Evolutionary conservation across 2,329 filamentous ascomycete species (phyloP), one percentile per base, ranked within the genome.

Genomic region (Fusarium albidum): DNA sequence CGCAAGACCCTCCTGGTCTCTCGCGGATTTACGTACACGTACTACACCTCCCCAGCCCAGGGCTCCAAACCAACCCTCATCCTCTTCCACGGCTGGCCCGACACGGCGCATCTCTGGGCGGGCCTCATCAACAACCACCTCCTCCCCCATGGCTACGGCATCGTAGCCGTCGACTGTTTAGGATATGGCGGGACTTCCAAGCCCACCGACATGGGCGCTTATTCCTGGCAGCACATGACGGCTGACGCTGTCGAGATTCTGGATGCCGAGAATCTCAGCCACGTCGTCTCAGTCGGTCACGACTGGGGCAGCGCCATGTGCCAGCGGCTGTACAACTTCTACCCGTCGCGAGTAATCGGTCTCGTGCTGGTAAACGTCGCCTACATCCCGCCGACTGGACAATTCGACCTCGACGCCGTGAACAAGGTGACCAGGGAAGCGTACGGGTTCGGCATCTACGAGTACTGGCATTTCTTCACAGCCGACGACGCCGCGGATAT

Each of bases 41-140:
- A 78, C 65, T 77, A 78, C 45, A 60, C 62, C 8, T 65, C 65
- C 2, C 55, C 64, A 12, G 63, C 69, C 15, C 61, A 66, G 25
- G 25, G 41, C 32, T 52, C 63, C 43, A 60, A 65, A 50, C 68
- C 70, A 4, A 71, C 73, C 3, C 63, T 78, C 33, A 53, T 79
- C 11, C 70, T 80, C 18, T 65, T 76, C 14, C 81, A 83, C 66
- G 81, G 81, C 51, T 83, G 76, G 61, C 80, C 81, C 6, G 78
- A 81, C 56, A 67, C 71, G 32, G 76, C 78, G 0, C 67, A 68
- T 3, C 67, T 80, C 21, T 83, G 78, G 79, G 63, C 70, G 10
- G 69, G 72, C 26, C 63, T 80, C 14, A 67, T 77, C 14, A 70
- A 70, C 28, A 57, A 73, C 18, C 68, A 81, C 9, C 69, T 74